Percentiles rank a stretch among this genome's conserved stretches.
phyloP scores from a whole-genome alignment of 2,329 filamentous ascomycete genomes.

The Septoria petroselini region DNA sequence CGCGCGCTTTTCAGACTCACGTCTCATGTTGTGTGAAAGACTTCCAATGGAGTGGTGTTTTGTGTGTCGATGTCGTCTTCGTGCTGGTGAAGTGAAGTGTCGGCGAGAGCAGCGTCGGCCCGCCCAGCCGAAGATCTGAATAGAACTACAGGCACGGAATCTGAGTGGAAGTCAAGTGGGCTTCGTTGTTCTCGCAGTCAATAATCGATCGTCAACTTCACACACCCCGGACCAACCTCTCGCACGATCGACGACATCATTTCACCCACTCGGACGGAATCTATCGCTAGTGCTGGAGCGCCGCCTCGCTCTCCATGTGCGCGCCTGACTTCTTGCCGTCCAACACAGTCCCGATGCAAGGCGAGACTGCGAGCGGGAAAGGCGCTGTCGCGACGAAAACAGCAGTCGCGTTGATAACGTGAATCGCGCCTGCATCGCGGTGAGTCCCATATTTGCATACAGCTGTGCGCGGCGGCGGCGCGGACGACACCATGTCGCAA shows the following conservation, averaged over 20 bases:
- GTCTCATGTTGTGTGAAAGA: conserved; percentile 12
- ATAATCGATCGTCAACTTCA: too few relatives aligned
- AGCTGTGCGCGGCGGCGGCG: not conserved
- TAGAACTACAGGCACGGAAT: too few relatives aligned
- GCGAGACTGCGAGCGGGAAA: conserved; percentile 5
- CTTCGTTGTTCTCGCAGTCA: too few relatives aligned
- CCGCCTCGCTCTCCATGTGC: not conserved
- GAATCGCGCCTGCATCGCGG: not conserved
- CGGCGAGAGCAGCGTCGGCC: not conserved
- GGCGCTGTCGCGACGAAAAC: conserved; percentile 10
- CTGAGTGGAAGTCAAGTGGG: too few relatives aligned
- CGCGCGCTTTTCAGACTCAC: not conserved
- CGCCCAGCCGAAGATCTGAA: too few relatives aligned
- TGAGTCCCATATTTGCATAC: not conserved
- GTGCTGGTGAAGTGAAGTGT: too few relatives aligned
- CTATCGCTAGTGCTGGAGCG: not conserved
- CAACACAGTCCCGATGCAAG: conserved; percentile 8
- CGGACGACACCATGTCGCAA: conserved; percentile 42
- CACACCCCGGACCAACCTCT: not conserved
- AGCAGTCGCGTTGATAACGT: conserved; percentile 6
- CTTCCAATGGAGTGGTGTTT: not conserved
- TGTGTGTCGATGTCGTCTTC: too few relatives aligned
- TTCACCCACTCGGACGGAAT: too few relatives aligned
- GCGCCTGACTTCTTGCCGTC: not conserved
- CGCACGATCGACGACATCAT: conserved; percentile 4